phyloP scores from a whole-genome alignment of 352 stramenopile genomes.

The Phytophthora aleatoria region DNA sequence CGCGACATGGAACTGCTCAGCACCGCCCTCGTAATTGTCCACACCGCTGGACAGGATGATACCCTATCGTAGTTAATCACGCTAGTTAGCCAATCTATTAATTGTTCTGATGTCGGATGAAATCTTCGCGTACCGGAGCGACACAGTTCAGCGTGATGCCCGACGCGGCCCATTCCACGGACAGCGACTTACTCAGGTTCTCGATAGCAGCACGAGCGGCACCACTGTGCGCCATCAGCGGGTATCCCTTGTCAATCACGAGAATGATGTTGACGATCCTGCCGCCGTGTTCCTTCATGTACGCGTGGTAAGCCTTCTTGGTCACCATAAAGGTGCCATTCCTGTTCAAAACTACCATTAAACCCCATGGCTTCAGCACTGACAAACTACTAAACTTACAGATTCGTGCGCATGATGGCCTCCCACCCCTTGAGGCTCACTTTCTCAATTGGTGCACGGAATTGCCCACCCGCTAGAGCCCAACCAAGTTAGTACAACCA shows the following conservation, averaged over 20 bases:
- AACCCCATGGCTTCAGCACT: not conserved
- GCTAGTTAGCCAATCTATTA: constrained; percentile 24
- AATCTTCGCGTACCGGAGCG: constrained; percentile 66
- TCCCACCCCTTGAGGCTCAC: constrained; percentile 92
- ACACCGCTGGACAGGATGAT: constrained; percentile 80
- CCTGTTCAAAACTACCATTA: constrained; percentile 26
- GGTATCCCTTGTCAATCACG: constrained; percentile 94
- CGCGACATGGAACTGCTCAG: constrained; percentile 83
- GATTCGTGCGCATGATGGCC: constrained; percentile 92
- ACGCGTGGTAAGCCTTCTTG: constrained; percentile 91
- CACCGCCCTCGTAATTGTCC: constrained; percentile 92
- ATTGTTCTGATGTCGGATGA: too few species aligned
- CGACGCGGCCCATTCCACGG: constrained; percentile 92
- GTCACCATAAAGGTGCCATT: constrained; percentile 93
- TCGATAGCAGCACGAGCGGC: constrained; percentile 92
- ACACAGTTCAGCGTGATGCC: constrained; percentile 95
- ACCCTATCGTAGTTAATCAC: constrained; percentile 38
- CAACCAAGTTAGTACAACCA: constrained; percentile 4
- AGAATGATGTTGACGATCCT: constrained; percentile 96
- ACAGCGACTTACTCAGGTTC: constrained; percentile 94
- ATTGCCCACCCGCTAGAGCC: constrained; percentile 88
- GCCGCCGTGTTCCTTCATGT: constrained; percentile 93
- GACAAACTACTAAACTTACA: constrained; percentile 42
- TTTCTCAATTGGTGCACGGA: constrained; percentile 87
- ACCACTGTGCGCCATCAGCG: constrained; percentile 90